A percentile compares a stretch with the other conserved stretches of the same genome.
Conservation (phyloP, 768 basidiomycete genomes). For the Multifurca ochricompacta region DNA sequence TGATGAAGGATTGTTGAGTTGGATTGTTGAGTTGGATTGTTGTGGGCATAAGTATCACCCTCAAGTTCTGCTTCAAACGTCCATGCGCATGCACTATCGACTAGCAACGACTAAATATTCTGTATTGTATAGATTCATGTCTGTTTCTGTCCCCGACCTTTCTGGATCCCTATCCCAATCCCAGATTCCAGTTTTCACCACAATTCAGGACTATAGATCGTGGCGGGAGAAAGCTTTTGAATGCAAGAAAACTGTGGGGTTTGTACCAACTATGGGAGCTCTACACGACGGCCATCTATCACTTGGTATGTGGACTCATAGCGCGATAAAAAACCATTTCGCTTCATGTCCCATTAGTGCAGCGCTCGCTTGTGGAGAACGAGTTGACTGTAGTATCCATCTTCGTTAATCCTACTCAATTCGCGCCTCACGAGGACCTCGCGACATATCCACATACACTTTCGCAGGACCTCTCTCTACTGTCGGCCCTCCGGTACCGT, state of each 20-base stretch:
- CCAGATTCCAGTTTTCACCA: slow-evolving; percentile 44
- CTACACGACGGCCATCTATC: slow-evolving; percentile 89
- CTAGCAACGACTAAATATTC: background rate
- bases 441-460: slow-evolving; percentile 86
- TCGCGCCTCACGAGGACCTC: slow-evolving; percentile 93
- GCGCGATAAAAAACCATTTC: slow-evolving; percentile 2
- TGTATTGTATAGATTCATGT: background rate
- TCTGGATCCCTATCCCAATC: slow-evolving; percentile 29
- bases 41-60: too few species aligned
- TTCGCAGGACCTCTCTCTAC: slow-evolving; percentile 57
- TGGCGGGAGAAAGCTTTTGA: slow-evolving; percentile 68
- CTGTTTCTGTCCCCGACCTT: slow-evolving; percentile 8
- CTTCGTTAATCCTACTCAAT: slow-evolving; percentile 97
- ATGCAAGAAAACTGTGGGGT: slow-evolving; percentile 65
- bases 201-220: slow-evolving; percentile 51
- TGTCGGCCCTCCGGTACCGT: slow-evolving; percentile 33
- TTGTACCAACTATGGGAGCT: slow-evolving; percentile 98
- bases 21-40: too few species aligned
- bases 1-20: background rate
- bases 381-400: slow-evolving; percentile 88
- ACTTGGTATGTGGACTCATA: slow-evolving; percentile 53
- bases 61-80: background rate
- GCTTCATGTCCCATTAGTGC: slow-evolving; percentile 42
- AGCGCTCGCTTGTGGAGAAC: slow-evolving; percentile 65
- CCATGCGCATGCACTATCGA: background rate